Conservation (phyloP, 2,329 filamentous ascomycete species). For the Hypomyces perniciosus region DNA sequence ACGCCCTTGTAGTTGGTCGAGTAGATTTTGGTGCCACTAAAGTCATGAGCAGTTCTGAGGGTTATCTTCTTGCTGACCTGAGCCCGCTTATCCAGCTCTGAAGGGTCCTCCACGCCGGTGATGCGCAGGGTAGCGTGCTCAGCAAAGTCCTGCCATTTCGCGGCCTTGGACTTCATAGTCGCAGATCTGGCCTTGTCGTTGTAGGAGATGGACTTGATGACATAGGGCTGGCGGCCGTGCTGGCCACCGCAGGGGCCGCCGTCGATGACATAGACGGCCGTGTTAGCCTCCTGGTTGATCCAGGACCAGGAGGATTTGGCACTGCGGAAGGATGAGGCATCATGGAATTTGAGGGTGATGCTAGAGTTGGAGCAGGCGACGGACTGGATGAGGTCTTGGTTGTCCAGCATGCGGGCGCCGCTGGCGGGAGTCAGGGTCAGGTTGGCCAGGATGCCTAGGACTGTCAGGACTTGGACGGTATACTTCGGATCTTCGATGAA, state of each 20-base stretch:
- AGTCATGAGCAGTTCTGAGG: slow-evolving; percentile 5
- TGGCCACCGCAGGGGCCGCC: slow-evolving; percentile 4
- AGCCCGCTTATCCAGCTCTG: not conserved
- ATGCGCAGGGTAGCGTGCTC: slow-evolving; percentile 7
- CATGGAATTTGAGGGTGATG: slow-evolving; percentile 8
- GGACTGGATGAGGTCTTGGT: slow-evolving; percentile 4
- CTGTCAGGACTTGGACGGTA: not conserved
- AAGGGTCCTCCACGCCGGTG: not conserved
- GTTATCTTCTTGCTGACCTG: not conserved
- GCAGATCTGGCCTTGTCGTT: slow-evolving; percentile 1
- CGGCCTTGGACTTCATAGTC: not conserved
- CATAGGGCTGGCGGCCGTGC: slow-evolving; percentile 8
- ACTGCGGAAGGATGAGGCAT: not conserved
- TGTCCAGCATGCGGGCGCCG: slow-evolving; percentile 7
- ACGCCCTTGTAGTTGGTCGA: slow-evolving; percentile 2
- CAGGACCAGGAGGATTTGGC: slow-evolving; percentile 8
- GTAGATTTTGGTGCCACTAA: slow-evolving; percentile 3
- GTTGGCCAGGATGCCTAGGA: slow-evolving; percentile 6
- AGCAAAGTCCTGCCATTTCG: slow-evolving; percentile 4
- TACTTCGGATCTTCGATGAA: not conserved
- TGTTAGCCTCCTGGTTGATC: slow-evolving; percentile 8
- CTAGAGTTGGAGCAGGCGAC: slow-evolving; percentile 5
- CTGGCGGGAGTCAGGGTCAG: slow-evolving; percentile 1
- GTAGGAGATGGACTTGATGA: slow-evolving; percentile 7
- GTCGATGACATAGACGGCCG: slow-evolving; percentile 7